phyloP scores from a whole-genome alignment of 2,329 filamentous ascomycete genomes.

The Laburnicola sp. region DNA sequence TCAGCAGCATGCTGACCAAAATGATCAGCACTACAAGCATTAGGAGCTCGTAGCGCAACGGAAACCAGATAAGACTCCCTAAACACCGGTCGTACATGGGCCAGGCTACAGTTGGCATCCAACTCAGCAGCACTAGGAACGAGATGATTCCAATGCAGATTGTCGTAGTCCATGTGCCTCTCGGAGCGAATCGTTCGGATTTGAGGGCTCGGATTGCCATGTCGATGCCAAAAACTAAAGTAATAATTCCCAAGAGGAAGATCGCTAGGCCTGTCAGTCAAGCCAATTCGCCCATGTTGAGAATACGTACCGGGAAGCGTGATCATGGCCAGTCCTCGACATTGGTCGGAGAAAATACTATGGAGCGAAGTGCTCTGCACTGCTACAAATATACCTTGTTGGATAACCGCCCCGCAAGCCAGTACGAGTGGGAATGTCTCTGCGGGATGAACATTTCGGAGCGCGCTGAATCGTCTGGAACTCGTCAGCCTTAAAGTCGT shows the following conservation, averaged over 20 bases:
- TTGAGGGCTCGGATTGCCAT: slow-evolving; percentile 60
- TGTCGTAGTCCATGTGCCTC: slow-evolving; percentile 62
- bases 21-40: slow-evolving; percentile 59
- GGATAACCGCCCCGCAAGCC: slow-evolving; percentile 42
- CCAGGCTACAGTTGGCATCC: slow-evolving; percentile 61
- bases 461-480: slow-evolving; percentile 39
- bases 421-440: slow-evolving; percentile 48
- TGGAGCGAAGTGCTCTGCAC: slow-evolving; percentile 45
- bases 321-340: slow-evolving; percentile 42
- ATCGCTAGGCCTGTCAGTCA: slow-evolving; percentile 55
- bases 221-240: slow-evolving; percentile 68
- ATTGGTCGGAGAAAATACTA: slow-evolving; percentile 43
- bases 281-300: neutral
- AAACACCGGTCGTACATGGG: slow-evolving; percentile 65
- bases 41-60: slow-evolving; percentile 62
- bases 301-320: slow-evolving; percentile 43
- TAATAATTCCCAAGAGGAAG: slow-evolving; percentile 68
- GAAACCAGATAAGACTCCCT: slow-evolving; percentile 69
- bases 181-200: slow-evolving; percentile 59
- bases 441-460: slow-evolving; percentile 45
- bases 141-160: slow-evolving; percentile 59
- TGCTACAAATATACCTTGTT: slow-evolving; percentile 44
- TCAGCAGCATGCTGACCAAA: slow-evolving; percentile 56
- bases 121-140: slow-evolving; percentile 58
- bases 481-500: slow-evolving; percentile 16